Conservation (phyloP, 148 eudicot species). For the Vaccinium macrocarpon region DNA sequence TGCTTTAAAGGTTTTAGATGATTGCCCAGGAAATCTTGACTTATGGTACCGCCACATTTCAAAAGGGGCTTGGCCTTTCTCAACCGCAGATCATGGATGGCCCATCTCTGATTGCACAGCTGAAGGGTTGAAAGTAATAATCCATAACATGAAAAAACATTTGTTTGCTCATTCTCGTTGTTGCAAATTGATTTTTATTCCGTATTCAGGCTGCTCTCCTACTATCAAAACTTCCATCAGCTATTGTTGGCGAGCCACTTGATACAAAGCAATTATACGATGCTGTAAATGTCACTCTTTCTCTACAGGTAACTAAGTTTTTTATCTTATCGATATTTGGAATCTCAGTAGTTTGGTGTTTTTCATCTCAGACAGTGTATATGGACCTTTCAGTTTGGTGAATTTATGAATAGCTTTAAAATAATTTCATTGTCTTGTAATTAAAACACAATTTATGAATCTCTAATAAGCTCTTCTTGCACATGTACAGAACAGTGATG, state of each 20-base stretch:
- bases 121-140: conserved; percentile 90
- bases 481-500: background rate
- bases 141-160: background rate
- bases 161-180: background rate
- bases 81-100: conserved; percentile 98
- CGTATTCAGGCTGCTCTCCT: conserved; percentile 64
- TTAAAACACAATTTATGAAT: background rate
- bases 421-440: background rate
- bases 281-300: conserved; percentile 80
- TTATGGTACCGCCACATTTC: conserved; percentile 95
- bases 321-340: background rate
- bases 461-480: background rate
- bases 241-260: conserved; percentile 75
- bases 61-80: conserved; percentile 99
- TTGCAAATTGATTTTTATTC: conserved; percentile 22
- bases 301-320: conserved; percentile 66
- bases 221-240: conserved; percentile 67
- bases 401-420: background rate
- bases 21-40: conserved; percentile 79
- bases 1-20: conserved; percentile 62
- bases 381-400: background rate
- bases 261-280: conserved; percentile 61
- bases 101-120: conserved; percentile 97
- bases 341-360: background rate
- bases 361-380: background rate